Conservation (phyloP, 2,329 filamentous ascomycete species). For the Neofusicoccum kwambonambiense region DNA sequence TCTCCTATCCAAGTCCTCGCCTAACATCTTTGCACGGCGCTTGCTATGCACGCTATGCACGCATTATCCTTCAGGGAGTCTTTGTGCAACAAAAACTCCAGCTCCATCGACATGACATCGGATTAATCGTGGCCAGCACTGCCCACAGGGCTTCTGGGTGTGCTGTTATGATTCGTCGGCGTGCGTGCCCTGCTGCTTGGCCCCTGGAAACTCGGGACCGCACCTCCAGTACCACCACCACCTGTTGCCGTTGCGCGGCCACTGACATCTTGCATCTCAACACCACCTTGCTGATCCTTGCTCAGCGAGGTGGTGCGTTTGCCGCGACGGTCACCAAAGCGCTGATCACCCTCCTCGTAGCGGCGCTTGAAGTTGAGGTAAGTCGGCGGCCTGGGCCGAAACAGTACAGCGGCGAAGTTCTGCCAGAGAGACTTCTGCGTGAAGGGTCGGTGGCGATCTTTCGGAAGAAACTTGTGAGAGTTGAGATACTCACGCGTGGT, state of each 20-base stretch:
- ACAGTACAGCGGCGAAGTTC: constrained; percentile 81
- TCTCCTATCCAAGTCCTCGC: not conserved
- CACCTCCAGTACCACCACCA: not conserved
- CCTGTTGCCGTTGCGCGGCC: constrained; percentile 1
- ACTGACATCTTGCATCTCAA: constrained; percentile 67
- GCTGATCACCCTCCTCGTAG: constrained; percentile 79
- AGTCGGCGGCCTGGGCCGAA: constrained; percentile 78
- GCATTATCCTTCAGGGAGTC: not conserved
- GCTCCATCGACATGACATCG: not conserved
- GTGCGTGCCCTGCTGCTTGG: constrained; percentile 7
- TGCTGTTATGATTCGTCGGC: constrained; percentile 11
- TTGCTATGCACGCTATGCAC: not conserved
- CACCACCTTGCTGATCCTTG: constrained; percentile 53
- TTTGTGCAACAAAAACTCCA: not conserved
- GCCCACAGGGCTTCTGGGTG: constrained; percentile 5
- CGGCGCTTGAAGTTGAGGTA: constrained; percentile 82
- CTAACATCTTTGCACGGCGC: not conserved
- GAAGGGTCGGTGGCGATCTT: constrained; percentile 88
- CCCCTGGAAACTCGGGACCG: constrained; percentile 6
- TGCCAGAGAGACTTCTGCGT: constrained; percentile 71
- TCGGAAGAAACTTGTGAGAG: constrained; percentile 90
- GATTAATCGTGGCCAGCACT: constrained; percentile 9
- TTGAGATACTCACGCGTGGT: constrained; percentile 96
- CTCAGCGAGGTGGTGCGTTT: constrained; percentile 50
- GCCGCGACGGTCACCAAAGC: constrained; percentile 64